Base-by-base conservation (phyloP, 2,329 filamentous ascomycete species). In the Fusarium liriodendri region DNA sequence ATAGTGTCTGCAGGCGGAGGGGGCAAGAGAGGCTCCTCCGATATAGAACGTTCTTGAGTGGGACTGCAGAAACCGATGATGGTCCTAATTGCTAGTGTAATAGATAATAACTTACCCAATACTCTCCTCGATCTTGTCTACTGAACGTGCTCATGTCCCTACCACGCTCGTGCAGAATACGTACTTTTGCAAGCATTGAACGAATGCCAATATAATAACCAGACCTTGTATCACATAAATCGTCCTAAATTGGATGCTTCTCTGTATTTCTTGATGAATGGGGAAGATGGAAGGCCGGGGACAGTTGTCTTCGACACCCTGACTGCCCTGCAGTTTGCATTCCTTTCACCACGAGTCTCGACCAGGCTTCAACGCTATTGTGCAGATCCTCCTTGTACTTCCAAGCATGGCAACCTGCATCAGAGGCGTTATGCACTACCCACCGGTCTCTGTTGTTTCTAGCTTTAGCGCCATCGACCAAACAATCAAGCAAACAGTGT, bases 401-500 rank as follows among this genome's bases (percentile, higher is more conserved):
- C 37, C 27, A 29, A 18, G 33, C 25, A 64, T 54, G 64, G 64
- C 35, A 63, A 38, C 16, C 5, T 25, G 64, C 47, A 66, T 66
- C 37, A 66, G 64, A 68, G 68, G 64, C 64, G 68, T 18, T 50
- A 54, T 64, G 18, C 37, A n/a, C 37, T 62, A 45, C 64, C 42
- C 42, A 32, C 54, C 35, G 16, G 40, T 11, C 42, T 40, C 35
- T 27, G 16, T 22, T 35, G 40, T 47, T 74, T 55, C 61, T 69
- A 54, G 52, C 45, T 57, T 62, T 55, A 62, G 62, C 47, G 63
- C 61, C 45, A 67, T n/a, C 16, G 50, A 32, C 22, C 16, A 27
- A 38, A 32, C 33, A 45, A 35, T 37, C 10, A 14, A 69, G 61
- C 54, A 74, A 74, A 74, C 58, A 69, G 42, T 32, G 64, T 62